Evolutionary conservation across 2,329 filamentous ascomycete genomes (phyloP).

Genomic region (Ceratocystis lukuohia): DNA sequence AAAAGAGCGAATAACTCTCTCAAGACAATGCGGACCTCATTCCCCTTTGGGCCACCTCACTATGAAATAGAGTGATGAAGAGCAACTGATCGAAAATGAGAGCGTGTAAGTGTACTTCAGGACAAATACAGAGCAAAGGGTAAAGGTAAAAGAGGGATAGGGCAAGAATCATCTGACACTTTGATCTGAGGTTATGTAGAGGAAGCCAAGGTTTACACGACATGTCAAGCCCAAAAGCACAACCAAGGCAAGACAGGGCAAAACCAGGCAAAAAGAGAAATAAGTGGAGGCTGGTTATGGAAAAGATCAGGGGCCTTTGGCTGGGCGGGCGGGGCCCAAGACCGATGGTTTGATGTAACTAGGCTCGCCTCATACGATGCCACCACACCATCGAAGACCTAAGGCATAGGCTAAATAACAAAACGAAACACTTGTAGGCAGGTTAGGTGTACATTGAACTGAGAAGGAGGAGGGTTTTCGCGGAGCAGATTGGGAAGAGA

Average conservation of each 20-base stretch:
- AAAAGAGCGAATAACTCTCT: background rate
- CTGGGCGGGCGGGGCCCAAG: background rate
- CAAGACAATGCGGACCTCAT: background rate
- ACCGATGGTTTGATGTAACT: background rate
- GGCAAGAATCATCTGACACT: slow-evolving; percentile 5
- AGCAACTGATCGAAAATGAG: background rate
- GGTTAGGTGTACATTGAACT: background rate
- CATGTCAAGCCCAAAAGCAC: background rate
- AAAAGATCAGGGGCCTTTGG: background rate
- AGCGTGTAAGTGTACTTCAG: background rate
- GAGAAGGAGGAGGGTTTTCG: background rate
- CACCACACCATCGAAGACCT: background rate
- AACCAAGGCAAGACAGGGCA: background rate
- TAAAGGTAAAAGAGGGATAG: background rate
- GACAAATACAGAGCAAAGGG: background rate
- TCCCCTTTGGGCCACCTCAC: background rate
- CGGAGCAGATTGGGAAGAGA: background rate
- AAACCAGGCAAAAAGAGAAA: background rate
- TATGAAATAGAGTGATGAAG: background rate
- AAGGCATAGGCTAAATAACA: background rate
- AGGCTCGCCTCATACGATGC: background rate
- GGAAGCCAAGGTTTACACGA: background rate
- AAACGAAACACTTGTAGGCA: background rate
- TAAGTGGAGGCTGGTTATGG: background rate
- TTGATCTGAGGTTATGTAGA: slow-evolving; percentile 2